phyloP scores from a whole-genome alignment of 257 asterid species.

The Solanum boliviense region DNA sequence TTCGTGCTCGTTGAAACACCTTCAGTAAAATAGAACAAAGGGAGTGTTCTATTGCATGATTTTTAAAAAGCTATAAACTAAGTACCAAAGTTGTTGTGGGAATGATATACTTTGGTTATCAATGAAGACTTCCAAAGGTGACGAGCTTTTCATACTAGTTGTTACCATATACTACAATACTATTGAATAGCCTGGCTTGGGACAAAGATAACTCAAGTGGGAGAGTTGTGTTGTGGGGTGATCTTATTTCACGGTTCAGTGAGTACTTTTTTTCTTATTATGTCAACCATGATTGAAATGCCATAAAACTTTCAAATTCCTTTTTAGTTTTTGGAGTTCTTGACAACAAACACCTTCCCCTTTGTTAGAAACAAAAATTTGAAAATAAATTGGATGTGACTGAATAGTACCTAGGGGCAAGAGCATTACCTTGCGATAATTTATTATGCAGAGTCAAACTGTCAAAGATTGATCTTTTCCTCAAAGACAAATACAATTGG shows the following conservation, averaged over 20 bases:
- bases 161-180: background rate
- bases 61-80: background rate
- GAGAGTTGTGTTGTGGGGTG: background rate
- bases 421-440: background rate
- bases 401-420: background rate
- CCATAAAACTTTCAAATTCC: background rate
- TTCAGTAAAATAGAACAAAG: background rate
- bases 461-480: background rate
- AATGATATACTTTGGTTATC: background rate
- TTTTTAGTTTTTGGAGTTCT: background rate
- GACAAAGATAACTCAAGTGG: background rate
- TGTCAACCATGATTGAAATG: background rate
- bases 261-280: background rate
- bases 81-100: background rate
- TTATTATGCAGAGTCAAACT: background rate
- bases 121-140: background rate
- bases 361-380: background rate
- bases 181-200: background rate
- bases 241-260: background rate
- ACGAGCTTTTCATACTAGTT: background rate
- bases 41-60: background rate
- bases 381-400: background rate
- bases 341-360: background rate
- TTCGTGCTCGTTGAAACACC: background rate
- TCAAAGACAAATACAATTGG: background rate